Evolutionary conservation across 352 stramenopile genomes (phyloP).

Genomic region (Pythium phragmiticola): DNA sequence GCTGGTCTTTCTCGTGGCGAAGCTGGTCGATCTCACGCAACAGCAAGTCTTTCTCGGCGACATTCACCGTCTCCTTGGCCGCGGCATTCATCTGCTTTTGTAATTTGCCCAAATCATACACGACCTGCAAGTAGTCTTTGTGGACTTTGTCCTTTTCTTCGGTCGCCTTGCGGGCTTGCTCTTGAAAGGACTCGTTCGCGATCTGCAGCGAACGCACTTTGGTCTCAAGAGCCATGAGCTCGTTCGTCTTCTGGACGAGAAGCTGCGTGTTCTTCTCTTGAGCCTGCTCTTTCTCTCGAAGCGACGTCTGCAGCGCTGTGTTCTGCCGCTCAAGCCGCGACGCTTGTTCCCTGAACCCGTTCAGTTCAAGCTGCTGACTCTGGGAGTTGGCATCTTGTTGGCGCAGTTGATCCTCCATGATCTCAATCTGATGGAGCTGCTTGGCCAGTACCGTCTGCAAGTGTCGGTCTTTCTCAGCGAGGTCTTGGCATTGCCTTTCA

Average conservation of each 20-base stretch:
- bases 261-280: slow-evolving; percentile 26
- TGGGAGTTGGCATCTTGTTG: slow-evolving; percentile 17
- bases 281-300: slow-evolving; percentile 33
- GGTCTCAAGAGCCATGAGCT: slow-evolving; percentile 28
- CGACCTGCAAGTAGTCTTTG: slow-evolving; percentile 50
- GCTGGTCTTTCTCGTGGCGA: slow-evolving; percentile 32
- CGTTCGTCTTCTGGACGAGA: slow-evolving; percentile 30
- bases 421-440: slow-evolving; percentile 25
- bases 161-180: slow-evolving; percentile 31
- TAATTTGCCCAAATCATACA: slow-evolving; percentile 44
- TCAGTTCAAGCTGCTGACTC: slow-evolving; percentile 19
- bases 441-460: slow-evolving; percentile 12
- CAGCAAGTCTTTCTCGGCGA: slow-evolving; percentile 32
- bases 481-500: slow-evolving; percentile 9
- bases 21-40: slow-evolving; percentile 40
- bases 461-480: slow-evolving; percentile 17
- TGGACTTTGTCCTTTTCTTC: slow-evolving; percentile 45
- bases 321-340: slow-evolving; percentile 27
- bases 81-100: slow-evolving; percentile 46
- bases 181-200: slow-evolving; percentile 35
- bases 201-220: slow-evolving; percentile 35
- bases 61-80: slow-evolving; percentile 32
- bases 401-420: slow-evolving; percentile 17
- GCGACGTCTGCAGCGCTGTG: slow-evolving; percentile 15
- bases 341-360: slow-evolving; percentile 26